These are phyloP conservation scores for Xylariaceae sp. DNA, from an alignment of 2,329 filamentous ascomycete genomes.

Conservation along the genomic window DNA sequence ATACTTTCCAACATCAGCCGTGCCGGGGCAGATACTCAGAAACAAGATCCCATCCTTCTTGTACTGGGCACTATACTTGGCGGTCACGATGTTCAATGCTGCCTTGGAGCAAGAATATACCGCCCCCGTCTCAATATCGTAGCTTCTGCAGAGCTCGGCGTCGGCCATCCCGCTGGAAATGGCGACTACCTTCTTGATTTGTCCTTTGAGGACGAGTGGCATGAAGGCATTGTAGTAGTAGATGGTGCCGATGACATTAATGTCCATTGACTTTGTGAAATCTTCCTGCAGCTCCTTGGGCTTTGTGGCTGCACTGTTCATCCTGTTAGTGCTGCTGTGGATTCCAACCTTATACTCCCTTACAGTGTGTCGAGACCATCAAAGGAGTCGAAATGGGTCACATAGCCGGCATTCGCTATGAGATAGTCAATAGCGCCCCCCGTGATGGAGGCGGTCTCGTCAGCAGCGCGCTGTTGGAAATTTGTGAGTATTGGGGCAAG, in stretches of 20 bases:
- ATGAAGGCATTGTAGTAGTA: background rate
- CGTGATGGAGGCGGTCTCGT: background rate
- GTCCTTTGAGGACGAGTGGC: background rate
- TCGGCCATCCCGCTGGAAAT: conserved; percentile 1
- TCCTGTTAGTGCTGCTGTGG: too few species aligned
- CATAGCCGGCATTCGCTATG: background rate
- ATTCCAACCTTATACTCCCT: too few species aligned
- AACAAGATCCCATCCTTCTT: conserved; percentile 53
- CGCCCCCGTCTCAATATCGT: too few species aligned
- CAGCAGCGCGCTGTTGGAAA: background rate
- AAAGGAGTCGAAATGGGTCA: background rate
- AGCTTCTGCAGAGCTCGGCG: too few species aligned
- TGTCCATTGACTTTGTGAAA: background rate
- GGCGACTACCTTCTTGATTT: background rate
- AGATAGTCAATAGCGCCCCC: background rate
- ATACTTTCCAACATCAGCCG: conserved; percentile 46
- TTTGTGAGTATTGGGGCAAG: too few species aligned
- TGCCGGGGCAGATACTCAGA: conserved; percentile 52
- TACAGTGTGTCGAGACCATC: background rate
- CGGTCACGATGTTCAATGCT: conserved; percentile 31
- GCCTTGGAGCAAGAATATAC: conserved; percentile 54
- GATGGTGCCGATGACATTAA: background rate
- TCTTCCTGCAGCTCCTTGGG: background rate
- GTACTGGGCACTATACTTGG: conserved; percentile 53
- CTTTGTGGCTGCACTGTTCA: background rate